These are phyloP conservation scores for Epichloe hybrida DNA, from an alignment of 2,329 filamentous ascomycete genomes.

Conservation along the genomic window DNA sequence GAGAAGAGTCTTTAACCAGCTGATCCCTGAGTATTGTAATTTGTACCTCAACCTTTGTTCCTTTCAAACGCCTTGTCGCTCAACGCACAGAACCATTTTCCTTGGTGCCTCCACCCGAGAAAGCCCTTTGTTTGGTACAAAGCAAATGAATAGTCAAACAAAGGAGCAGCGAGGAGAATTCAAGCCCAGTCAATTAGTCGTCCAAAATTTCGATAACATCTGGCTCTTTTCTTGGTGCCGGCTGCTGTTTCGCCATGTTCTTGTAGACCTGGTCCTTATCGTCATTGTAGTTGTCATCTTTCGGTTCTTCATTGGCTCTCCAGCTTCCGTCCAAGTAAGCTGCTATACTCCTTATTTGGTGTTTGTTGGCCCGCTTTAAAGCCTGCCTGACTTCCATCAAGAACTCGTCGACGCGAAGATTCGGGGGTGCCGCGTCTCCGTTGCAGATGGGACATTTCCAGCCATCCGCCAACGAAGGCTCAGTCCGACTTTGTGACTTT, in stretches of 20 bases:
- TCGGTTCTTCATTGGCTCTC: constrained; percentile 18
- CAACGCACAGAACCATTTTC: background rate
- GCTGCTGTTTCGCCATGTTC: background rate
- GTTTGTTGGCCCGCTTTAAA: constrained; percentile 23
- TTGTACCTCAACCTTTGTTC: too few relatives aligned
- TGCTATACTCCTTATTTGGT: constrained; percentile 17
- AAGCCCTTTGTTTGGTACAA: background rate
- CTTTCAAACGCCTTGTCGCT: background rate
- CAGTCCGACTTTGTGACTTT: constrained; percentile 15
- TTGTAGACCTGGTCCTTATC: background rate
- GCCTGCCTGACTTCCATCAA: constrained; percentile 46
- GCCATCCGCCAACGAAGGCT: constrained; percentile 48
- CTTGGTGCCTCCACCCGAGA: background rate
- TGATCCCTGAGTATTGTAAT: too few relatives aligned
- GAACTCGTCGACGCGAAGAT: constrained; percentile 62
- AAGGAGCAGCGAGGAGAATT: too few relatives aligned
- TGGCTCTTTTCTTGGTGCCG: background rate
- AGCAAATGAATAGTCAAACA: background rate
- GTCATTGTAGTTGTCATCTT: constrained; percentile 13
- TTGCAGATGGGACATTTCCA: constrained; percentile 84
- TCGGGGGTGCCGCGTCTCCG: constrained; percentile 61
- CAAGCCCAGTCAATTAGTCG: constrained; percentile 5
- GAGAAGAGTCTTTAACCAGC: background rate
- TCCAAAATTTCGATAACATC: constrained; percentile 17
- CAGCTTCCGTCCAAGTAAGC: constrained; percentile 20